phyloP scores from a whole-genome alignment of 2,329 filamentous ascomycete genomes.

The Tolypocladium amazonense region DNA sequence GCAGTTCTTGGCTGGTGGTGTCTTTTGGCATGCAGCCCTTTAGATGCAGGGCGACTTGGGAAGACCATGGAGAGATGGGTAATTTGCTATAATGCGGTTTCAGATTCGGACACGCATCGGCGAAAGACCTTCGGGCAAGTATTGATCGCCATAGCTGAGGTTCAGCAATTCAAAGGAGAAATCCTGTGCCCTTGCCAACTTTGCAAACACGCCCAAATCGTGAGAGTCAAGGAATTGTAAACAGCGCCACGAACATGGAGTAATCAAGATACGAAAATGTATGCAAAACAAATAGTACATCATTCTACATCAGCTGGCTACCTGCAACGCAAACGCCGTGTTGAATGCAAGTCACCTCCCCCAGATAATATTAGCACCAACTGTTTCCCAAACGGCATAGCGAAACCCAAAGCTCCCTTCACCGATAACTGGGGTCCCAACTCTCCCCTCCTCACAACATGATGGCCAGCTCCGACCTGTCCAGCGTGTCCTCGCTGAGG shows the following conservation, averaged over 20 bases:
- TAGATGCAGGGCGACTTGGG: not conserved
- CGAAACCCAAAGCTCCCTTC: not conserved
- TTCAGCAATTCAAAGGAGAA: not conserved
- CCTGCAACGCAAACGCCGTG: not conserved
- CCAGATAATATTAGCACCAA: not conserved
- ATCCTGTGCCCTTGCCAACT: not conserved
- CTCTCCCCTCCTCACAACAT: conserved; percentile 51
- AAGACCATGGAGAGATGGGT: not conserved
- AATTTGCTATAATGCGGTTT: not conserved
- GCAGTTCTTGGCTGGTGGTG: not conserved
- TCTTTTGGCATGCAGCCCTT: not conserved
- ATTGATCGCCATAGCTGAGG: not conserved
- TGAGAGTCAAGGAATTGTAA: too few relatives aligned
- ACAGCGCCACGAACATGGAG: not conserved
- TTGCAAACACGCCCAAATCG: not conserved
- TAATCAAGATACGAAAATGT: not conserved
- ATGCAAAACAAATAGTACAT: not conserved
- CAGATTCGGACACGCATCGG: not conserved
- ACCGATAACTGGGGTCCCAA: not conserved
- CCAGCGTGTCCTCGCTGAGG: conserved; percentile 68
- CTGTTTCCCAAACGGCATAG: not conserved
- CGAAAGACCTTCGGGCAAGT: not conserved
- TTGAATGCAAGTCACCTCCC: not conserved
- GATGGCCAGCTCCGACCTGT: conserved; percentile 73
- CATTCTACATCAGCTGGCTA: not conserved